Evolutionary conservation across 78 protist species (phyloP), one percentile per base, ranked within the genome.

Genomic region (Dictyostelium citrinum): DNA sequence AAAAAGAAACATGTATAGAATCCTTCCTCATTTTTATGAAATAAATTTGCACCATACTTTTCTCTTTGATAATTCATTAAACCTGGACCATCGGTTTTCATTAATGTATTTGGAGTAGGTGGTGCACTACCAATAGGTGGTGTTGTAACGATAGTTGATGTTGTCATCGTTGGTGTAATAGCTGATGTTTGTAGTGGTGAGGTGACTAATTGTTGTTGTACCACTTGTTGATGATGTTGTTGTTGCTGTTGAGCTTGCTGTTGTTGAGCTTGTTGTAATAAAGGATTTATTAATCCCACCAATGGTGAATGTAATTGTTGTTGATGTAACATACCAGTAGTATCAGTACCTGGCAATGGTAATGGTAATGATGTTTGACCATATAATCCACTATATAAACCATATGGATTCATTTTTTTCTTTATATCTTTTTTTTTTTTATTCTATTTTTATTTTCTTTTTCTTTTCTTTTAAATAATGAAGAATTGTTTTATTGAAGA

Each of bases 41-140:
- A 88, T n/a, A 88, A 74, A 46, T 78, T 74, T 35, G 85, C 45
- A 35, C 93, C 93, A 78, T 88, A 88, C 60, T 68, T 88, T 24
- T 88, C 93, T 4, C 81, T 77, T 67, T 88, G 93, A n/a, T 78
- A 64, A 24, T 88, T 81, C 93, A 88, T 88, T 70, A 70, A 33
- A 27, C 82, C 82, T 45, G 82, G 82, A n/a, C 82, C 82, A 22
- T 77, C 82, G 8, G 82, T 77, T 45, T 45, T 74, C 16, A 20
- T 46, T 11, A 70, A 70, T 14, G 77, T 33, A 70, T 70, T 70
- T 12, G 77, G 77, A 12, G 77, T 70, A 14, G 77, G 39, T 31
- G 77, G 77, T 27, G 77, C 39, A 31, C 77, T 70, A 70, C 77
- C 77, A 33, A 16, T 70, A 1, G 45, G 45, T 33, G 45, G 37